Evolutionary conservation across 345 rosid genomes (phyloP), one percentile per base, ranked within the genome.

Genomic region (Aquilaria malaccensis): DNA sequence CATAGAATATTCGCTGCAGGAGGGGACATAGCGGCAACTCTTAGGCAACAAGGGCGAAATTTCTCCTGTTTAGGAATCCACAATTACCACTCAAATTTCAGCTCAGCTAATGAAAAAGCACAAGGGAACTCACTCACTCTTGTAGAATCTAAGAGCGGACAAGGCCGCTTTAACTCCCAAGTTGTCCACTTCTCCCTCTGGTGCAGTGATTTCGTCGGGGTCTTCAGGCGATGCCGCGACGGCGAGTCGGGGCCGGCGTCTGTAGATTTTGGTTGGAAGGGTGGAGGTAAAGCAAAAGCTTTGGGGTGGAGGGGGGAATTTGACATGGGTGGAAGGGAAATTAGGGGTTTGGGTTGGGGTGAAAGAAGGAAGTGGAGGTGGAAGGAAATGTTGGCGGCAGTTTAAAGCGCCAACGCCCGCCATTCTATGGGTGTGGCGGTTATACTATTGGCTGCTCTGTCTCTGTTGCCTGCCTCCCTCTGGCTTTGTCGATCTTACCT

Each of bases 1-100:
- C 97, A 83, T 89, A 11, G 97, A 92, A 61, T 89, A 89, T 79
- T 87, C 96, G 11, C 98, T 87, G 60, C 98, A 92, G 4, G 96
- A 85, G 2, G 96, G 98, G 30, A 86, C 76, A 50, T 85, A 88
- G 33, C 96, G 72, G 72, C 95, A 92, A 70, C 95, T 92, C 12
- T 79, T 89, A 0, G 86, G 96, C 65, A 86, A 29, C 52, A 89
- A 9, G 51, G 95, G 98, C 32, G 98, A 92, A 69, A 89, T 92
- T 72, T 92, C 96, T 70, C 91, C 98, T 88, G 79, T 66, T 73
- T 69, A 46, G 30, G 53, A 45, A 22, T 22, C 22, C 22, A 22
- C 22, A 22, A 29, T 62, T 61, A 43, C 55, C 22, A 29, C 41
- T 31, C 5, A 54, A 15, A 49, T n/a, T 29, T 32, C 41, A 31